phyloP scores from a whole-genome alignment of 345 rosid genomes.

The Hevea brasiliensis region DNA sequence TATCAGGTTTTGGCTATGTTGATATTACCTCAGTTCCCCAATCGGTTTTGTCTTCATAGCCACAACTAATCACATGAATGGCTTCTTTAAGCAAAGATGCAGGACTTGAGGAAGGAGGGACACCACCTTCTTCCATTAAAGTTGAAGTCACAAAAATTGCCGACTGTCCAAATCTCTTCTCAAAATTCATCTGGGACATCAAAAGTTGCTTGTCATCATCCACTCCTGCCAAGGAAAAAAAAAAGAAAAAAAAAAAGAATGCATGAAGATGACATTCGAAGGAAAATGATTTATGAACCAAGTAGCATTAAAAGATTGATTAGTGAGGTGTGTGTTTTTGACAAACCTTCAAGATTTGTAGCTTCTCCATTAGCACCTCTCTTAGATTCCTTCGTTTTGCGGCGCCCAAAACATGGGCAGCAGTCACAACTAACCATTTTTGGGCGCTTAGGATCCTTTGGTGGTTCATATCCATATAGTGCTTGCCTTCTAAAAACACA shows the following conservation, averaged over 20 bases:
- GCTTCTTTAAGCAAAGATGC: constrained; percentile 95
- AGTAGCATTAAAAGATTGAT: constrained; percentile 2
- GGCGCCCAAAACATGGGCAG: constrained; percentile 93
- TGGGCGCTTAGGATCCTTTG: constrained; percentile 58
- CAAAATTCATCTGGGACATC: constrained; percentile 94
- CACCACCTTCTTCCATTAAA: constrained; percentile 91
- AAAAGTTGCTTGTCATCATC: constrained; percentile 75
- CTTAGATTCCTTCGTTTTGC: constrained; percentile 59
- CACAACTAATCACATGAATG: constrained; percentile 96
- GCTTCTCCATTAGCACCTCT: constrained; percentile 47
- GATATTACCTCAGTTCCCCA: constrained; percentile 90
- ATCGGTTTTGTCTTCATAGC: constrained; percentile 97
- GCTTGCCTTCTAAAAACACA: constrained; percentile 38
- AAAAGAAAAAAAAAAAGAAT: background rate
- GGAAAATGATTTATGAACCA: background rate
- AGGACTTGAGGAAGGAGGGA: constrained; percentile 97
- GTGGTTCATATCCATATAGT: constrained; percentile 31
- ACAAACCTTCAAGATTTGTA: constrained; percentile 60
- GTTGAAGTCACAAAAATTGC: constrained; percentile 91
- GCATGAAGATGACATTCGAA: background rate
- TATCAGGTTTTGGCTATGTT: background rate
- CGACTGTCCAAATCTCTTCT: constrained; percentile 88
- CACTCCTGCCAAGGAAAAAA: constrained; percentile 45
- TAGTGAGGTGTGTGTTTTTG: background rate
- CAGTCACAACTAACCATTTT: constrained; percentile 96